phyloP scores from a whole-genome alignment of 306 rosid species.

The Mimosa bimucronata region DNA sequence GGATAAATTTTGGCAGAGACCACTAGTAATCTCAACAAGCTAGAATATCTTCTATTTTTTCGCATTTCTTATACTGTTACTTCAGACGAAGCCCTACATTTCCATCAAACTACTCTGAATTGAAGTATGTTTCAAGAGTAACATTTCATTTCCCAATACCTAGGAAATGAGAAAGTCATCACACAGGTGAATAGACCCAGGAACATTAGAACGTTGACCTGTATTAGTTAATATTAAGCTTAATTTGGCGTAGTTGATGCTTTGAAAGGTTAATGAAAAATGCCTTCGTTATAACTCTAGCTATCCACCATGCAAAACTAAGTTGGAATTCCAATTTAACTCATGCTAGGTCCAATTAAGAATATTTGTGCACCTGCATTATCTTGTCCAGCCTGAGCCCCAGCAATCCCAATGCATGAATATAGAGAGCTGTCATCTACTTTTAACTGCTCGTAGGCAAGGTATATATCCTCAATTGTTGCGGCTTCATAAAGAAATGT shows the following conservation, averaged over 20 bases:
- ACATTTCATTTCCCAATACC: constrained; percentile 4
- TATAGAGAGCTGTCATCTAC: constrained; percentile 80
- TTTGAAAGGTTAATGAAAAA: neutral
- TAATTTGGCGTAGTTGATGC: neutral
- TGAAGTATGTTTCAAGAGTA: constrained; percentile 12
- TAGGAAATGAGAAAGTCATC: constrained; percentile 15
- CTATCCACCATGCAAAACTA: neutral
- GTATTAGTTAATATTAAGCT: neutral
- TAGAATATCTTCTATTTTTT: neutral
- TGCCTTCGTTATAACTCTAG: neutral
- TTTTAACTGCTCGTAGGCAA: constrained; percentile 88
- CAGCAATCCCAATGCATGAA: constrained; percentile 92
- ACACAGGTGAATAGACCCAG: constrained; percentile 9
- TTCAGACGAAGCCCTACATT: neutral
- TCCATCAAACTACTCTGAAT: neutral
- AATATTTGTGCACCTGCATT: constrained; percentile 49
- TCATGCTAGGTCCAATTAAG: constrained; percentile 24
- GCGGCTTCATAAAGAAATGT: constrained; percentile 78
- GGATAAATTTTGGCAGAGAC: neutral
- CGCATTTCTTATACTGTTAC: neutral
- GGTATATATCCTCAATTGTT: constrained; percentile 72
- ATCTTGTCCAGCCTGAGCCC: constrained; percentile 78
- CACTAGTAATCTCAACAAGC: neutral
- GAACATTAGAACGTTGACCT: neutral
- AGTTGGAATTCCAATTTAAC: neutral